Conservation (phyloP, 1,284 basidiomycete genomes). For the Ceratobasidium sp. region DNA sequence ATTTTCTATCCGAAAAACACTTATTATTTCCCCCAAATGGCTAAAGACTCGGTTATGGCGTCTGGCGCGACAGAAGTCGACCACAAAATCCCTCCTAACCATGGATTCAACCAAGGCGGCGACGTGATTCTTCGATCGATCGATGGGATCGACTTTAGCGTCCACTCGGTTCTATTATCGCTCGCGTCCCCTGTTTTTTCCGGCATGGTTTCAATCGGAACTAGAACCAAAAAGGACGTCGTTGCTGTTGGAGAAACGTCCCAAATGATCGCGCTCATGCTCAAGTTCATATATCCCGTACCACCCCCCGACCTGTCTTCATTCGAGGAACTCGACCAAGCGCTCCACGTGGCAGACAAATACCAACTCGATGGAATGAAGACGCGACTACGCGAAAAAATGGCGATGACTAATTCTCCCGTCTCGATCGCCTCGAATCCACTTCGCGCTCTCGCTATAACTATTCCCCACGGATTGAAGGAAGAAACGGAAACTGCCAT, state of each 20-base stretch:
- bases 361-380: constrained; percentile 18
- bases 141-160: constrained; percentile 34
- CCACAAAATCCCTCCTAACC: too few relatives aligned
- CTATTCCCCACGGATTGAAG: neutral
- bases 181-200: constrained; percentile 33
- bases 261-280: neutral
- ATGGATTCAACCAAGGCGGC: neutral
- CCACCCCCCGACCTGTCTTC: neutral
- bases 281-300: constrained; percentile 12
- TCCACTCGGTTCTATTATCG: constrained; percentile 12
- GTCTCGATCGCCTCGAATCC: constrained; percentile 1
- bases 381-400: neutral
- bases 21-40: too few relatives aligned
- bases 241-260: neutral
- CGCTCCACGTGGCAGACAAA: neutral
- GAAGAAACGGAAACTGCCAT: neutral
- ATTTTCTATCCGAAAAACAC: too few relatives aligned
- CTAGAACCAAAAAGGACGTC: neutral
- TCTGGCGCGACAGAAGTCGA: neutral
- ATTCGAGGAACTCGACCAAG: neutral
- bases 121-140: constrained; percentile 35
- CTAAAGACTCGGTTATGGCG: too few relatives aligned
- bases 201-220: constrained; percentile 26
- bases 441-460: neutral
- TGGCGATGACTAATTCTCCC: neutral